phyloP scores from a whole-genome alignment of 2,329 filamentous ascomycete species.

The Didymella pomorum region DNA sequence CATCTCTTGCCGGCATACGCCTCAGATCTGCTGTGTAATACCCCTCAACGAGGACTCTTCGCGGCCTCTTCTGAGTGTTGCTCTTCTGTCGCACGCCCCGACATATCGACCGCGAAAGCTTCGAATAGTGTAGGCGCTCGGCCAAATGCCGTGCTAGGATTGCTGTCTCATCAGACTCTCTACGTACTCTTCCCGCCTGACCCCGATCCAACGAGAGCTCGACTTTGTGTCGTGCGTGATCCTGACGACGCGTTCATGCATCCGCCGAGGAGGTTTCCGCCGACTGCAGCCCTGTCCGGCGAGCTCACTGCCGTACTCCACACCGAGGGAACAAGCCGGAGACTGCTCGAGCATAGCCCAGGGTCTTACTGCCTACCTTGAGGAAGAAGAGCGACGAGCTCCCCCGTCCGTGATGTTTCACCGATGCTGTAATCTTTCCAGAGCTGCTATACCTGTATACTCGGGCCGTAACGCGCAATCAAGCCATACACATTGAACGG shows the following conservation, averaged over 20 bases:
- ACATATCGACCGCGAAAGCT: neutral
- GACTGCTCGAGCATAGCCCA: neutral
- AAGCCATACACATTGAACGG: neutral
- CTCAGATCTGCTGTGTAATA: neutral
- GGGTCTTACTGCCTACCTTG: neutral
- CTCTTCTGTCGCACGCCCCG: neutral
- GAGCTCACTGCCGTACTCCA: neutral
- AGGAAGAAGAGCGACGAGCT: neutral
- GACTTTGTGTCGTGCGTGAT: neutral
- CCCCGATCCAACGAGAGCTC: neutral
- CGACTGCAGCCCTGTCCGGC: neutral
- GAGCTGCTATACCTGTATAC: constrained; percentile 16
- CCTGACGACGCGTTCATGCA: neutral
- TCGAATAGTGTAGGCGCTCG: neutral
- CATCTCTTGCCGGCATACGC: neutral
- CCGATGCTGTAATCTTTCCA: constrained; percentile 3
- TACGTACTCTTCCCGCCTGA: neutral
- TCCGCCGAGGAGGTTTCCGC: neutral
- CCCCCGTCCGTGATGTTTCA: neutral
- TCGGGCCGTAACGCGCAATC: constrained; percentile 5
- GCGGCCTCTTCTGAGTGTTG: no score
- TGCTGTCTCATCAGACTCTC: neutral
- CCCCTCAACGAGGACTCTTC: neutral
- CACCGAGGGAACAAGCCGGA: neutral
- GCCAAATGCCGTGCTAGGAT: neutral